phyloP scores from a whole-genome alignment of 2,329 filamentous ascomycete genomes.

The Hymenoscyphus repandus region DNA sequence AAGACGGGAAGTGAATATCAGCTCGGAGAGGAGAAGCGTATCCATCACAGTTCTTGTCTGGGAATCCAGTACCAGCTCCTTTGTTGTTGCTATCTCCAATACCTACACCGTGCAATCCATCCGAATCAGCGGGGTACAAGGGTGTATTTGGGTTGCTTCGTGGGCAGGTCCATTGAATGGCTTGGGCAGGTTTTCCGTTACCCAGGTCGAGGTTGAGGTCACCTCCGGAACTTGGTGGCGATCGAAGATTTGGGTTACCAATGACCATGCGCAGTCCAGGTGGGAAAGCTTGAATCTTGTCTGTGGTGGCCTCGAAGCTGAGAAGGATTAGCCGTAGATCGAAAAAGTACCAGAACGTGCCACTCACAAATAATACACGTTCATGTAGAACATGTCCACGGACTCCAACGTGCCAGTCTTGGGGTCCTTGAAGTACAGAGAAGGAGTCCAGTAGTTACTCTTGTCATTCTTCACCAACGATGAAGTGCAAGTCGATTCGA shows the following conservation, averaged over 20 bases:
- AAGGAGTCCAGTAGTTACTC: constrained; percentile 84
- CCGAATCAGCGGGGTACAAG: constrained; percentile 48
- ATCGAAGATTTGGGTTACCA: constrained; percentile 62
- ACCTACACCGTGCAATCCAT: constrained; percentile 48
- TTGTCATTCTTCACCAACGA: constrained; percentile 76
- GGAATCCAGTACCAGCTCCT: constrained; percentile 60
- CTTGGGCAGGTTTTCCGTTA: constrained; percentile 44
- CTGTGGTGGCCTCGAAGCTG: constrained; percentile 56
- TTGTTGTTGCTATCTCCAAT: constrained; percentile 49
- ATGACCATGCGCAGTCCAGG: constrained; percentile 75
- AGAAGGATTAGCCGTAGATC: constrained; percentile 26
- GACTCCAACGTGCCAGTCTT: constrained; percentile 57
- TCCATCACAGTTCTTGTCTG: constrained; percentile 62
- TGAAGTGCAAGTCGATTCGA: constrained; percentile 67
- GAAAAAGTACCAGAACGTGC: not conserved
- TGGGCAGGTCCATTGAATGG: constrained; percentile 57
- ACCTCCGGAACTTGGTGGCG: constrained; percentile 49
- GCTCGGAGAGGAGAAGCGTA: constrained; percentile 63
- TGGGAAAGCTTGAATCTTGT: constrained; percentile 69
- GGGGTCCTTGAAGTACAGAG: constrained; percentile 68
- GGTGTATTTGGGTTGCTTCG: constrained; percentile 43
- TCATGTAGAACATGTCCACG: constrained; percentile 60
- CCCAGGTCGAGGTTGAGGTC: constrained; percentile 46
- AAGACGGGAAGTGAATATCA: constrained; percentile 83
- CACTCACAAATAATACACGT: constrained; percentile 68